Percentiles rank a stretch among this genome's conserved stretches.
phyloP scores from a whole-genome alignment of 805 yeast genomes.

The Ogataea corticis region DNA sequence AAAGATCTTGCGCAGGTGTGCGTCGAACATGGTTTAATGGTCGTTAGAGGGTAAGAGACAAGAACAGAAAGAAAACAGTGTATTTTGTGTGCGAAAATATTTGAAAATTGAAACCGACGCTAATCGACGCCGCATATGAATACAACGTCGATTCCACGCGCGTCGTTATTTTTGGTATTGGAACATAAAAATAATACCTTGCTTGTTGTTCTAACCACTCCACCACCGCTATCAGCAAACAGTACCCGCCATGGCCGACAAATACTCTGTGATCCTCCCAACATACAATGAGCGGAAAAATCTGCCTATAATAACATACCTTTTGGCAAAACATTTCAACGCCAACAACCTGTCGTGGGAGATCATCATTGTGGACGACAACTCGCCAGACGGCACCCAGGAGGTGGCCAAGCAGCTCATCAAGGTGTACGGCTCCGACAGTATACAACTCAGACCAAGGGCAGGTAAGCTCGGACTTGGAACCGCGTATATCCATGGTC shows the following conservation, averaged over 20 bases:
- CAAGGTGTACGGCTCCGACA: constrained; percentile 56
- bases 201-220: neutral
- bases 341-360: constrained; percentile 67
- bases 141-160: no score
- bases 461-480: constrained; percentile 79
- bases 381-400: constrained; percentile 82
- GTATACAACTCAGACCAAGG: constrained; percentile 65
- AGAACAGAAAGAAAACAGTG: neutral
- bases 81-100: neutral
- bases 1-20: constrained; percentile 43
- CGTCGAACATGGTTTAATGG: constrained; percentile 14
- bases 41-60: no score
- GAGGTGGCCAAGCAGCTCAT: constrained; percentile 64
- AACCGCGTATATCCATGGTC: constrained; percentile 79
- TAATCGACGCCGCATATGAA: no score
- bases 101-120: no score
- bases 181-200: neutral
- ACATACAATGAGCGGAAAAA: constrained; percentile 74
- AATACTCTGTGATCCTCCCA: constrained; percentile 74
- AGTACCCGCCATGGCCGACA: constrained; percentile 35
- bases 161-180: neutral
- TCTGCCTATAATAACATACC: constrained; percentile 68
- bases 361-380: constrained; percentile 74
- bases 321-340: constrained; percentile 66
- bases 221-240: neutral